Evolutionary conservation across 768 basidiomycete species (phyloP).

Genomic region (Phaeotremella fagi): DNA sequence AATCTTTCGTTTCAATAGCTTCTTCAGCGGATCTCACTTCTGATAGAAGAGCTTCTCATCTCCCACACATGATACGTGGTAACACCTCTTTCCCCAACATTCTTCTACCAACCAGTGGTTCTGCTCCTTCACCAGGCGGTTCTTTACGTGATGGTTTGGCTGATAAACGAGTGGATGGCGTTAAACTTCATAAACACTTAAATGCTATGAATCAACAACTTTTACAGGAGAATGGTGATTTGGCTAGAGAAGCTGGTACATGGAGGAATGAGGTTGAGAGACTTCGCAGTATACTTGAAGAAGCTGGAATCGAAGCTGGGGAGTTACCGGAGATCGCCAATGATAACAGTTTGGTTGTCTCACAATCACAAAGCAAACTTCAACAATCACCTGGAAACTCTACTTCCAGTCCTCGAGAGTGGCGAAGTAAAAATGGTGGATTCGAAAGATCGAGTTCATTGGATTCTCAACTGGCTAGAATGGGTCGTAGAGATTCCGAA

Average conservation of each 20-base stretch:
- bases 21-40: slow-evolving; percentile 46
- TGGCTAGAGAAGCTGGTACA: slow-evolving; percentile 35
- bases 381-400: background rate
- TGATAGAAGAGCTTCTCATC: slow-evolving; percentile 30
- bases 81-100: slow-evolving; percentile 43
- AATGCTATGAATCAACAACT: slow-evolving; percentile 46
- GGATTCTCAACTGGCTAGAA: background rate
- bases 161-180: slow-evolving; percentile 37
- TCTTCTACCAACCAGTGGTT: slow-evolving; percentile 24
- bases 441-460: background rate
- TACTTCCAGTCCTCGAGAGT: background rate
- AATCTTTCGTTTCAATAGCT: slow-evolving; percentile 43
- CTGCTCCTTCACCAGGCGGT: slow-evolving; percentile 14
- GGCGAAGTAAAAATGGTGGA: background rate
- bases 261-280: slow-evolving; percentile 37
- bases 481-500: background rate
- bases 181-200: slow-evolving; percentile 45
- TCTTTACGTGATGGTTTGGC: slow-evolving; percentile 19
- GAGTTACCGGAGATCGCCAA: no score
- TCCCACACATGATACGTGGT: slow-evolving; percentile 21
- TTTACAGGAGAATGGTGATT: slow-evolving; percentile 35
- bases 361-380: background rate
- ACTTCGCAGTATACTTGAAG: slow-evolving; percentile 19
- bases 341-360: slow-evolving; percentile 5
- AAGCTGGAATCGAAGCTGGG: slow-evolving; percentile 30